These are phyloP conservation scores for Phaffomyces thermotolerans DNA, from an alignment of 805 yeast species.

Conservation along the genomic window DNA sequence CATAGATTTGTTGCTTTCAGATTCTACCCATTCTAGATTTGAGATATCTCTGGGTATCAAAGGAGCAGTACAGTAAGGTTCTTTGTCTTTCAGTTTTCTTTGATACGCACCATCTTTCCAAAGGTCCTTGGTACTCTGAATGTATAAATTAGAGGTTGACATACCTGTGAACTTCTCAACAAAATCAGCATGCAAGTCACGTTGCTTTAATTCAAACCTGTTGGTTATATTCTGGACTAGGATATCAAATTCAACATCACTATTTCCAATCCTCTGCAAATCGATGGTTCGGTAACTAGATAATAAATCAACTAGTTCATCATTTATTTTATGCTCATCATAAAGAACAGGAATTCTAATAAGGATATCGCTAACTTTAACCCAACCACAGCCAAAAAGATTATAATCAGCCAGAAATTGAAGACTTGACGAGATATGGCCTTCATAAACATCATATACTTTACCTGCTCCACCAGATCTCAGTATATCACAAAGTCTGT, in stretches of 20 bases:
- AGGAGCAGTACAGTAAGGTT: slow-evolving; percentile 22
- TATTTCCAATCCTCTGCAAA: slow-evolving; percentile 48
- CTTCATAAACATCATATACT: slow-evolving; percentile 53
- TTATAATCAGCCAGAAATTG: slow-evolving; percentile 84
- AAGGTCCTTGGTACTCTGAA: slow-evolving; percentile 46
- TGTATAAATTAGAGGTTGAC: slow-evolving; percentile 19
- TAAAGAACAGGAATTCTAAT: slow-evolving; percentile 53
- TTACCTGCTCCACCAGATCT: slow-evolving; percentile 36
- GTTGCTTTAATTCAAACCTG: slow-evolving; percentile 34
- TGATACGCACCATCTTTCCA: slow-evolving; percentile 52
- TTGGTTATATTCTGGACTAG: slow-evolving; percentile 55
- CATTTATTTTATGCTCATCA: slow-evolving; percentile 25
- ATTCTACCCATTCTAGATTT: slow-evolving; percentile 34
- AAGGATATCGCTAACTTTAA: slow-evolving; percentile 37
- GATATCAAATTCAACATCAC: slow-evolving; percentile 67
- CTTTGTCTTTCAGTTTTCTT: slow-evolving; percentile 34
- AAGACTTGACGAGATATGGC: slow-evolving; percentile 68
- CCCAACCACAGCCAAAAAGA: slow-evolving; percentile 78
- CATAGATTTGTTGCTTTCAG: slow-evolving; percentile 28
- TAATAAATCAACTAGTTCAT: slow-evolving; percentile 29
- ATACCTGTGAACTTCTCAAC: slow-evolving; percentile 26
- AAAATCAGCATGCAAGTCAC: slow-evolving; percentile 46
- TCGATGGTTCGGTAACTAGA: slow-evolving; percentile 20
- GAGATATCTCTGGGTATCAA: slow-evolving; percentile 22
- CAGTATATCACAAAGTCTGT: slow-evolving; percentile 46